Percentiles rank a stretch among this genome's conserved stretches.
These are phyloP conservation scores for Flagelloscypha sp. DNA, from an alignment of 768 basidiomycete genomes.

Conservation along the genomic window DNA sequence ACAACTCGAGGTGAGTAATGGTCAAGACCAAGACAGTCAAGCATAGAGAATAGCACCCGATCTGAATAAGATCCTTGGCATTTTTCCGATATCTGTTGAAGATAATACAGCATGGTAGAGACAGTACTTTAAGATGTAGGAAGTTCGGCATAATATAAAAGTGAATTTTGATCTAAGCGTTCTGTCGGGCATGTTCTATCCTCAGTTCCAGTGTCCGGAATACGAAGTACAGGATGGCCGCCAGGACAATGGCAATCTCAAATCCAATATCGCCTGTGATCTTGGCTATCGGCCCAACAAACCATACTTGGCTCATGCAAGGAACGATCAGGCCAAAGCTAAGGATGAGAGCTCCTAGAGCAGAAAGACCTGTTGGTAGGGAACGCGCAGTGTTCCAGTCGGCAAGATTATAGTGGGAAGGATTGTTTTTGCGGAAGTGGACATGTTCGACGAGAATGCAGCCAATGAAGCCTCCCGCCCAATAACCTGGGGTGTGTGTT, in stretches of 20 bases:
- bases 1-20: too few relatives aligned
- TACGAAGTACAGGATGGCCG: slow-evolving; percentile 42
- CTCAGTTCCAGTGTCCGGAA: slow-evolving; percentile 44
- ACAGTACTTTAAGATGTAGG: too few relatives aligned
- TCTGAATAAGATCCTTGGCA: too few relatives aligned
- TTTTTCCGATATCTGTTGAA: too few relatives aligned
- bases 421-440: slow-evolving; percentile 47
- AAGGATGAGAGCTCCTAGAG: slow-evolving; percentile 40
- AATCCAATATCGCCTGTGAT: slow-evolving; percentile 67
- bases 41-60: too few relatives aligned
- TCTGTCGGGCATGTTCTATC: too few relatives aligned
- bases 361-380: slow-evolving; percentile 59
- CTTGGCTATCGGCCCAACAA: slow-evolving; percentile 56
- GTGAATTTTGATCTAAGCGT: too few relatives aligned
- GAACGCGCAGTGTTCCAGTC: slow-evolving; percentile 45
- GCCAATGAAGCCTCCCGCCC: slow-evolving; percentile 47
- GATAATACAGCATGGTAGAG: too few relatives aligned
- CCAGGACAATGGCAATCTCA: slow-evolving; percentile 45
- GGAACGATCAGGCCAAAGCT: slow-evolving; percentile 53
- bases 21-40: too few relatives aligned
- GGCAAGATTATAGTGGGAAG: slow-evolving; percentile 37
- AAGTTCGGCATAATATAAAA: too few relatives aligned
- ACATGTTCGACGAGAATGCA: slow-evolving; percentile 62
- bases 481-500: slow-evolving; percentile 39
- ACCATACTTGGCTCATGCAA: slow-evolving; percentile 68